Conservation (phyloP, 2,329 filamentous ascomycete genomes). For the Apiospora phragmitis region DNA sequence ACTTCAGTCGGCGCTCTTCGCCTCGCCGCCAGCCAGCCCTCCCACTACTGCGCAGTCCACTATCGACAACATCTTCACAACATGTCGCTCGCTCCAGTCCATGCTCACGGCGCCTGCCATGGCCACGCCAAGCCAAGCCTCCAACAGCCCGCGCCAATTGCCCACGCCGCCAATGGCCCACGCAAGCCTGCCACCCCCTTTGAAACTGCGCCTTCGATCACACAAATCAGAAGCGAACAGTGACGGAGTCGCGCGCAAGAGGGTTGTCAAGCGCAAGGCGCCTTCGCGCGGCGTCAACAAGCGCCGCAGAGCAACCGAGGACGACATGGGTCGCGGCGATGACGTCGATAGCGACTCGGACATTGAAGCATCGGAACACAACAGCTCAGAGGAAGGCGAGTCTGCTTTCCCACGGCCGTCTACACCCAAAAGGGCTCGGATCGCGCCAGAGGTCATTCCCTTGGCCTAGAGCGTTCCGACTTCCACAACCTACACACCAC, state of each 20-base stretch:
- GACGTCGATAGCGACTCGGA: constrained; percentile 37
- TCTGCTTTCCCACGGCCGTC: neutral
- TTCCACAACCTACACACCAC: constrained; percentile 52
- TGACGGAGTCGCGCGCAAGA: constrained; percentile 39
- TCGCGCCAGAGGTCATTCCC: constrained; percentile 62
- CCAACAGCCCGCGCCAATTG: constrained; percentile 37
- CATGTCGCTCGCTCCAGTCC: constrained; percentile 62
- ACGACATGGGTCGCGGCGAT: constrained; percentile 45
- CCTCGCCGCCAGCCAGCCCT: constrained; percentile 61
- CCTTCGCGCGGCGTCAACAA: constrained; percentile 53
- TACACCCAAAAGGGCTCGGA: constrained; percentile 61
- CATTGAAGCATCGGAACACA: constrained; percentile 21
- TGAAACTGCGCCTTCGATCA: constrained; percentile 58
- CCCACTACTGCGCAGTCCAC: constrained; percentile 43
- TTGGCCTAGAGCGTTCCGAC: constrained; percentile 59
- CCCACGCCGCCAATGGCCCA: constrained; percentile 58
- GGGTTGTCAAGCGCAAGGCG: constrained; percentile 51
- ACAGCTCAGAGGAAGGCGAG: constrained; percentile 18
- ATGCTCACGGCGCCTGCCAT: constrained; percentile 48
- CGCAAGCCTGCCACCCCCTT: constrained; percentile 39
- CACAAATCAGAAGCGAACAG: constrained; percentile 37
- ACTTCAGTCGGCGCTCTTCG: constrained; percentile 51
- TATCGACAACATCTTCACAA: constrained; percentile 56
- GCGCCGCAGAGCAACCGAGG: constrained; percentile 48
- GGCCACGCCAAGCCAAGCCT: constrained; percentile 22